These are phyloP conservation scores for Fragilaria crotonensis DNA, from an alignment of 108 stramenopile genomes.

Conservation along the genomic window DNA sequence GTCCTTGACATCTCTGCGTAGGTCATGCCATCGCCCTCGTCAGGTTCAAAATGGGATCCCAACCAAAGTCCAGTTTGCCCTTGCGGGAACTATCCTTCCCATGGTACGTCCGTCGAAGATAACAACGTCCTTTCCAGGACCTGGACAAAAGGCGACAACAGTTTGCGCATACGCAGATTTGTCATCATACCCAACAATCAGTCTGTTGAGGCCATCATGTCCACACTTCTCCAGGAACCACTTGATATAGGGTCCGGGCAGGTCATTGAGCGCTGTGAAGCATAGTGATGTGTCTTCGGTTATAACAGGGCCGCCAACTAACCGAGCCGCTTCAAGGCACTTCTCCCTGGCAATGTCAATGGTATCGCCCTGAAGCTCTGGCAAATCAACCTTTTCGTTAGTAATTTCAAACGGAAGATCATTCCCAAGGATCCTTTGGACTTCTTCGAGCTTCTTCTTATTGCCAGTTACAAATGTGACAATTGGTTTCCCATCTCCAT, in stretches of 20 bases:
- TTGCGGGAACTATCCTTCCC: slow-evolving; percentile 72
- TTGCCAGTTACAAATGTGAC: slow-evolving; percentile 91
- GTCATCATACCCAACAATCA: slow-evolving; percentile 52
- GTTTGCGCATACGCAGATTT: slow-evolving; percentile 85
- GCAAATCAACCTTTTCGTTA: slow-evolving; percentile 42
- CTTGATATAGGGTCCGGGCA: slow-evolving; percentile 94
- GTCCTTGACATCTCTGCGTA: slow-evolving; percentile 87
- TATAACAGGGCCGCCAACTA: slow-evolving; percentile 65
- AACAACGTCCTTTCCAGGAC: slow-evolving; percentile 60
- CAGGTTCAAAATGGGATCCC: slow-evolving; percentile 91
- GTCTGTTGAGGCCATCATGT: slow-evolving; percentile 75
- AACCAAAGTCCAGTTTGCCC: slow-evolving; percentile 73
- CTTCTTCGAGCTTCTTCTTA: slow-evolving; percentile 88
- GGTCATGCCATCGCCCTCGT: slow-evolving; percentile 49
- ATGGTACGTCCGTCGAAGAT: slow-evolving; percentile 54
- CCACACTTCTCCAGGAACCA: slow-evolving; percentile 88
- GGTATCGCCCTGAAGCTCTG: slow-evolving; percentile 84
- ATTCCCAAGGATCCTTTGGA: slow-evolving; percentile 38
- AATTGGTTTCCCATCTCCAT: not conserved
- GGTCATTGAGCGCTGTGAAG: slow-evolving; percentile 76
- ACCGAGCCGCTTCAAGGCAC: slow-evolving; percentile 59
- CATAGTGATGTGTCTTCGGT: slow-evolving; percentile 89
- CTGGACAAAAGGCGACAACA: slow-evolving; percentile 75
- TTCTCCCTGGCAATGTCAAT: slow-evolving; percentile 78
- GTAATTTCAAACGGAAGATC: slow-evolving; percentile 31